Evolutionary conservation across 192 early-diverging fungal genomes (phyloP), one percentile per base, ranked within the genome.

Genomic region (Gryganskiella cystojenkinii): DNA sequence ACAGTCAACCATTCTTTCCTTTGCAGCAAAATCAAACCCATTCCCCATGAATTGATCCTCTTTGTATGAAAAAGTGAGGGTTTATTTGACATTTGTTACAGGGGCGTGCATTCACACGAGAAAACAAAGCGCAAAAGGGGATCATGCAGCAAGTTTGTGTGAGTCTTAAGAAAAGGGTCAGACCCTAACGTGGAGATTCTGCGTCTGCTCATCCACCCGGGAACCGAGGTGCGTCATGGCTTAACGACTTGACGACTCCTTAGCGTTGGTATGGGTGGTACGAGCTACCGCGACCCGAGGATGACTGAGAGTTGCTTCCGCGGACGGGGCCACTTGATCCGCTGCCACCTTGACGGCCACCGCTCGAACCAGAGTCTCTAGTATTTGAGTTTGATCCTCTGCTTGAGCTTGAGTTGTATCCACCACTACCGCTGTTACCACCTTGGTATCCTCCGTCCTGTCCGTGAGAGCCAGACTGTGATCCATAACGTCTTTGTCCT

Each of bases 321-420:
- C 74, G 74, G 17, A 78, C 74, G 13, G 82, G 79, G 28, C 81
- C 81, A 27, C 61, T 67, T 35, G 72, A 76, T 28, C 81, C 69
- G 19, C 71, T 75, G 37, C 81, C 63, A 11, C 64, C 53, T 44
- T 78, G 74, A 28, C 70, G 58, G 13, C 31, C 25, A 4, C 56
- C 56, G 15, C 45, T 27, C 25, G 53, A 42, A 11, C 57, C 35
- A 46, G 59, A 46, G 55, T 31, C n/a, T n/a, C n/a, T 61, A 4
- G 64, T 59, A 19, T 45, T 40, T 4, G 47, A 11, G 15, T 33
- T 40, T 13, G 59, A 68, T 13, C 74, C 59, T 1, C 62, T 42
- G 14, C 66, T n/a, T 8, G 58, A 56, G 14, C 66, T n/a, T 8
- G 58, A 56, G 34, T 56, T 42, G 40, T 60, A 49, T 20, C 72